A percentile compares a stretch with the other conserved stretches of the same genome.
Conservation (phyloP, 1,284 basidiomycete genomes). For the Somion occarium region DNA sequence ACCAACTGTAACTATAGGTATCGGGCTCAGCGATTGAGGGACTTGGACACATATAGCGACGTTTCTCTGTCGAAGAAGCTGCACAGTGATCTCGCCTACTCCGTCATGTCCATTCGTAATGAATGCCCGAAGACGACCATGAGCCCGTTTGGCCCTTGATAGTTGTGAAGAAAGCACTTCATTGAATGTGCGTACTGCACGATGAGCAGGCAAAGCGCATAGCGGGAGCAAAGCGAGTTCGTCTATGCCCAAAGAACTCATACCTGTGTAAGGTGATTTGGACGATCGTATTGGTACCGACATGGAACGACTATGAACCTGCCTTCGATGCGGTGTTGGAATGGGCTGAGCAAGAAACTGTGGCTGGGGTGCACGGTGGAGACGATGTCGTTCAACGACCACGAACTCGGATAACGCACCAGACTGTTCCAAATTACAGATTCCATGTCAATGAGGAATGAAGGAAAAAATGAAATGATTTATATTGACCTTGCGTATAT, state of each 20-base stretch:
- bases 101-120: slow-evolving; percentile 77
- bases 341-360: slow-evolving; percentile 19
- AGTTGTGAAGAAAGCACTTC: slow-evolving; percentile 20
- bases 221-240: slow-evolving; percentile 78
- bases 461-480: slow-evolving; percentile 9
- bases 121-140: slow-evolving; percentile 39
- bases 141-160: neutral
- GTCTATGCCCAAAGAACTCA: slow-evolving; percentile 48
- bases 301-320: slow-evolving; percentile 10
- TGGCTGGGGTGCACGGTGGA: slow-evolving; percentile 61
- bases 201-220: slow-evolving; percentile 71
- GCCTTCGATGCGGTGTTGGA: neutral
- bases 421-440: slow-evolving; percentile 39
- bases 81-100: slow-evolving; percentile 67
- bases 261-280: slow-evolving; percentile 12
- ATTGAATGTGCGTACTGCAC: slow-evolving; percentile 62
- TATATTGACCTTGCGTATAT: slow-evolving; percentile 66
- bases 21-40: slow-evolving; percentile 41
- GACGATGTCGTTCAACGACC: slow-evolving; percentile 71
- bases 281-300: slow-evolving; percentile 18
- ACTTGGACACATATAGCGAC: slow-evolving; percentile 71
- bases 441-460: slow-evolving; percentile 1
- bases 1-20: slow-evolving; percentile 14
- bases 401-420: slow-evolving; percentile 84
- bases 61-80: slow-evolving; percentile 61